Evolutionary conservation across 2,329 filamentous ascomycete species (phyloP), one percentile per base, ranked within the genome.

Genomic region (Paraconiothyrium sp.): DNA sequence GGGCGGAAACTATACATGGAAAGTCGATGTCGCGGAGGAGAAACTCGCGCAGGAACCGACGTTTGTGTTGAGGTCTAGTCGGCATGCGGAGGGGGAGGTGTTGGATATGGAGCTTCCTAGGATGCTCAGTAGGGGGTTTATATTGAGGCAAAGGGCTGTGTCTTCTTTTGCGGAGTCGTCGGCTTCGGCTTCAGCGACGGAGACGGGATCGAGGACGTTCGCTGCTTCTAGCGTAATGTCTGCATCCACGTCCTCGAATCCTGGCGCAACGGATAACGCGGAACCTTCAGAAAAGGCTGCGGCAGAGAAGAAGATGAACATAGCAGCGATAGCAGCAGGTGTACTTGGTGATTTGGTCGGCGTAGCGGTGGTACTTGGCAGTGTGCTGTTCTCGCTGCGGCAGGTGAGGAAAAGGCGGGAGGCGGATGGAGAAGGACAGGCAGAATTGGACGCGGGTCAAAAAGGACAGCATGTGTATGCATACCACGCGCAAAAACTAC

Each of bases 91-190:
- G 24, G 27, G 24, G 24, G 24, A 32, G 13, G 24, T 34, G 6
- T 49, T 32, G 2, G 39, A 58, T 4, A 20, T 5, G 5, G 43
- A 55, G 1, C 32, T 35, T 7, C 39, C 54, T 4, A 35, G 10
- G 39, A 34, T 59, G 32, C 43, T 34, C 6, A 59, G 58, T 41
- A 39, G 20, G 37, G 58, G 58, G 5, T 59, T 59, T 35, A 41
- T 49, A 13, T 11, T 59, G 16, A 20, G 37, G 24, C 58, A 35
- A 14, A 47, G 27, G 6, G 41, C 32, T 6, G 22, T 14, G 5
- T 13, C 27, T 16, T 35, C 20, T 4, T 50, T 47, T 41, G 4
- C 27, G 4, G 4, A 4, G 4, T 43, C 48, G 2, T 43, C 48
- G 2, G 20, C 1, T 20, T n/a, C 58, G 2, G 10, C 50, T 11